Percentiles rank a stretch among this genome's conserved stretches.
Conservation (phyloP, 1,284 basidiomycete species). For the Sanguinoderma infundibulare region DNA sequence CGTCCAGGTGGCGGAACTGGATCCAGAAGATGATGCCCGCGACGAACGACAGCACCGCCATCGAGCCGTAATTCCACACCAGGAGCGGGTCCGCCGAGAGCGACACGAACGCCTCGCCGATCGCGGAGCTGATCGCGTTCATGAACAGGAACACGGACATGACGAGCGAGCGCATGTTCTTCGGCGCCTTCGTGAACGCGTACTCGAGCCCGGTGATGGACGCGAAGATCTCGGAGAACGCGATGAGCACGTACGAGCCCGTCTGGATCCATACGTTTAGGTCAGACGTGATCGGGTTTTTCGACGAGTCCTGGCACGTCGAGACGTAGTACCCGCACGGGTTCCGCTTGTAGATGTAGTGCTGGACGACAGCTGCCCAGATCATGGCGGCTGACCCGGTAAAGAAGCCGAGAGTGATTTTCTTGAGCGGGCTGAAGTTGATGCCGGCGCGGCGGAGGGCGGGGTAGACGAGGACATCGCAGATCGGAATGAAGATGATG, state of each 20-base stretch:
- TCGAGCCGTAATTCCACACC: constrained; percentile 56
- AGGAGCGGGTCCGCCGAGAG: constrained; percentile 54
- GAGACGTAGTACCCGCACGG: constrained; percentile 66
- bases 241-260: constrained; percentile 71
- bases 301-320: constrained; percentile 52
- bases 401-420: constrained; percentile 78
- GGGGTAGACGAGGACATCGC: constrained; percentile 75
- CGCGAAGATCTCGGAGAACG: constrained; percentile 81
- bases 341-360: constrained; percentile 79
- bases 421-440: constrained; percentile 76
- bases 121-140: constrained; percentile 64
- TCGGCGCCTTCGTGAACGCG: constrained; percentile 87
- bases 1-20: constrained; percentile 61
- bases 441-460: constrained; percentile 64
- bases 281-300: constrained; percentile 49
- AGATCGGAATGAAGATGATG: constrained; percentile 77
- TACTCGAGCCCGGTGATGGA: constrained; percentile 88
- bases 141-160: constrained; percentile 78
- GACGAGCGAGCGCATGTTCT: constrained; percentile 81
- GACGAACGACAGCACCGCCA: constrained; percentile 43
- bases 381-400: constrained; percentile 64
- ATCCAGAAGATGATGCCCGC: constrained; percentile 65
- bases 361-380: constrained; percentile 72
- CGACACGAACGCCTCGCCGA: constrained; percentile 66
- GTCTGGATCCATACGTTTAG: constrained; percentile 82